Conservation (phyloP, 345 rosid genomes). For the Sonneratia alba region DNA sequence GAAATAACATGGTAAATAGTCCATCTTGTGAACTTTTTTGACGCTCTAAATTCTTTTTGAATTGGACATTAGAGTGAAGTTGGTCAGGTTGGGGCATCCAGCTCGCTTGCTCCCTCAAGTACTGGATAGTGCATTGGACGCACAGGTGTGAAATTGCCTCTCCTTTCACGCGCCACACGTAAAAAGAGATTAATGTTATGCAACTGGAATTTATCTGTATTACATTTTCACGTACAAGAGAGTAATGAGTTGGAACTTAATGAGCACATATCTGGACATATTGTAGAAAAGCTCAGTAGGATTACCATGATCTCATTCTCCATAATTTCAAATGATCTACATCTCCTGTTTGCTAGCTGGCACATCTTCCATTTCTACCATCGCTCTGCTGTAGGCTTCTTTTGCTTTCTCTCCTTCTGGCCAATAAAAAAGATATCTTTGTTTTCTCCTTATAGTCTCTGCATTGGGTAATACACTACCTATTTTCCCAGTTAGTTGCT, state of each 20-base stretch:
- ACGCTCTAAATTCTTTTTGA: background rate
- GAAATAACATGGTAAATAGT: background rate
- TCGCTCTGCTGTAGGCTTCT: background rate
- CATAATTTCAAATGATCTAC: background rate
- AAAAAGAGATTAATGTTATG: background rate
- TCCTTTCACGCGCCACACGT: background rate
- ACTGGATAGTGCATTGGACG: conserved; percentile 84
- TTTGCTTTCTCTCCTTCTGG: background rate
- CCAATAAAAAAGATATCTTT: background rate
- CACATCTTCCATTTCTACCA: background rate
- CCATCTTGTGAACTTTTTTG: background rate
- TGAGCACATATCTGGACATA: background rate
- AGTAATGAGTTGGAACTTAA: background rate
- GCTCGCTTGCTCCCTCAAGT: conserved; percentile 93
- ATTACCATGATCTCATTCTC: background rate
- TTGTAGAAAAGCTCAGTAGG: background rate
- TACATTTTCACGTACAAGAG: background rate
- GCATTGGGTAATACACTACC: background rate
- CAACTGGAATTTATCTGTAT: background rate
- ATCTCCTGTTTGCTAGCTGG: background rate
- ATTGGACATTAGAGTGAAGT: conserved; percentile 40
- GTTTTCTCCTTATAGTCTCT: background rate
- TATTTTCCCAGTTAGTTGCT: background rate
- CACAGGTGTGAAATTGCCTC: conserved; percentile 40
- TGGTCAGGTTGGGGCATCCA: conserved; percentile 95